Conservation (phyloP, 169 alveolate genomes). For the Blepharisma undulans region DNA sequence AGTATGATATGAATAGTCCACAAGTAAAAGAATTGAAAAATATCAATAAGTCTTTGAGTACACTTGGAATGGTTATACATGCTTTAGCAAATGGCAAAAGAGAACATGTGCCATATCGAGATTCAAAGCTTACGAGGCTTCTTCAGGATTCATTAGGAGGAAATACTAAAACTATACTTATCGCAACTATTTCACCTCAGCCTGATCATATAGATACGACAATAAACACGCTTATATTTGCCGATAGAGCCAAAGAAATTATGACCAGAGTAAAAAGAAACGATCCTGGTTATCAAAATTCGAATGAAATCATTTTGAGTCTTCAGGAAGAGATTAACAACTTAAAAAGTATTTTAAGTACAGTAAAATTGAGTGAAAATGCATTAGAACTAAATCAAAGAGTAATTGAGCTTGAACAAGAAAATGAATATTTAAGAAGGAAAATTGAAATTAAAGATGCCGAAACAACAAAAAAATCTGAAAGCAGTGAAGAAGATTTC, state of each 20-base stretch:
- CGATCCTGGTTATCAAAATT: conserved; percentile 45
- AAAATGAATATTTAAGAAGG: conserved; percentile 61
- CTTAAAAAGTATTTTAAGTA: conserved; percentile 46
- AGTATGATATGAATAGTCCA: conserved; percentile 56
- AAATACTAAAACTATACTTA: conserved; percentile 70
- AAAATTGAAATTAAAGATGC: conserved; percentile 35
- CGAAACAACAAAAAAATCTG: conserved; percentile 59
- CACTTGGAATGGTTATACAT: conserved; percentile 73
- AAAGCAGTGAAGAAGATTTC: conserved; percentile 27
- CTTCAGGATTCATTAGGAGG: conserved; percentile 78
- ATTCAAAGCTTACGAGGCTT: conserved; percentile 42
- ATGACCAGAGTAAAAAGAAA: conserved; percentile 53
- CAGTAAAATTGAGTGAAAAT: conserved; percentile 33
- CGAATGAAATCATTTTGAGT: conserved; percentile 39
- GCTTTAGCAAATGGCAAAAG: conserved; percentile 45
- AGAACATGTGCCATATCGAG: conserved; percentile 43
- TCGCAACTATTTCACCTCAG: conserved; percentile 62
- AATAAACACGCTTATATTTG: conserved; percentile 64
- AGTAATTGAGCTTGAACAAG: conserved; percentile 56
- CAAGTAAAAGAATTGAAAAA: conserved; percentile 63
- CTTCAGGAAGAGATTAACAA: conserved; percentile 62
- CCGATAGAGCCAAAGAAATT: conserved; percentile 65
- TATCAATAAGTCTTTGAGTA: conserved; percentile 65
- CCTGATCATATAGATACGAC: conserved; percentile 54
- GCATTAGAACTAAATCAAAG: conserved; percentile 48